A percentile compares a stretch with the other conserved stretches of the same genome.
Conservation (phyloP, 768 basidiomycete genomes). For the Lactifluus rugatus region DNA sequence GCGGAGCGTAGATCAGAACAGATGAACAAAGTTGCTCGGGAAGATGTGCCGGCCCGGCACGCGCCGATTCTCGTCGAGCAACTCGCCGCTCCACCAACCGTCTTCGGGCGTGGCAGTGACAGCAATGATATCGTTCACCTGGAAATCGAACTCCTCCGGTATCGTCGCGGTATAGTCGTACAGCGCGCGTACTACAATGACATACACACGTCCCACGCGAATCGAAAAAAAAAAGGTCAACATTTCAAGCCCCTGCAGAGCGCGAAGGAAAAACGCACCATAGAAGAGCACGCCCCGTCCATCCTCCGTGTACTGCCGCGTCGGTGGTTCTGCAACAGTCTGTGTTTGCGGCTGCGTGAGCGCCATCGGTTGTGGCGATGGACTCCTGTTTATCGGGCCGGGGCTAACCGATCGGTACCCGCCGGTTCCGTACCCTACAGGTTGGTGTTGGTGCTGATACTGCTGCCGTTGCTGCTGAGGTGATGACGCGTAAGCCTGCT, state of each 20-base stretch:
- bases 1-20: slow-evolving; percentile 39
- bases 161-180: slow-evolving; percentile 81
- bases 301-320: slow-evolving; percentile 71
- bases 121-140: slow-evolving; percentile 88
- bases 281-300: slow-evolving; percentile 82
- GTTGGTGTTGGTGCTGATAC: slow-evolving; percentile 27
- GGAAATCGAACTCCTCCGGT: slow-evolving; percentile 95
- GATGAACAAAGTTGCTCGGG: slow-evolving; percentile 81
- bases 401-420: slow-evolving; percentile 38
- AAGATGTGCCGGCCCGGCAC: slow-evolving; percentile 68
- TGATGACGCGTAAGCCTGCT: slow-evolving; percentile 8
- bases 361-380: slow-evolving; percentile 38
- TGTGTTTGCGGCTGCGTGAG: slow-evolving; percentile 19
- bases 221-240: too few relatives aligned
- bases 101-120: slow-evolving; percentile 91
- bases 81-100: slow-evolving; percentile 94
- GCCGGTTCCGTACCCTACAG: slow-evolving; percentile 24
- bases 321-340: slow-evolving; percentile 32
- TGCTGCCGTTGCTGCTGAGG: slow-evolving; percentile 20
- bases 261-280: slow-evolving; percentile 39
- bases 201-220: too few relatives aligned
- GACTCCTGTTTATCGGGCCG: slow-evolving; percentile 33
- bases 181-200: slow-evolving; percentile 65
- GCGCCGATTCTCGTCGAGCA: slow-evolving; percentile 67
- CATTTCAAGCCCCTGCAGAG: slow-evolving; percentile 1